Evolutionary conservation across 2,329 filamentous ascomycete species (phyloP), one percentile per base, ranked within the genome.

Genomic region (Colletotrichum godetiae): DNA sequence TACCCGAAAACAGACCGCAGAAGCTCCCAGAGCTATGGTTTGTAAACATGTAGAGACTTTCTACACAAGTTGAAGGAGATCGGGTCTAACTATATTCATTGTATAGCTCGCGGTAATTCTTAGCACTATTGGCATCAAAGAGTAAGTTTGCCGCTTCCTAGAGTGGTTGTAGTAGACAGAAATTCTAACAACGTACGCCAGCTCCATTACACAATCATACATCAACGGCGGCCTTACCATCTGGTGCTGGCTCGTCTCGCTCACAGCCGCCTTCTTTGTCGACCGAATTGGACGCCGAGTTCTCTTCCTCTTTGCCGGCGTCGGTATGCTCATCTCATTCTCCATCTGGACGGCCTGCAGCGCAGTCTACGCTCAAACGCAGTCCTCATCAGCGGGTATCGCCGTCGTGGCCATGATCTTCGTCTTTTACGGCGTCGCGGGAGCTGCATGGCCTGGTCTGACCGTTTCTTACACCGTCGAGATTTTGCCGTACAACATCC

Each of bases 381-480:
- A 60, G 33, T 73, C 66, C 2, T 15, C 70, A 1, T 69, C 69
- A 15, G 69, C 73, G 4, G 70, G 70, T 0, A 73, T 73, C 19
- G 73, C 73, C n/a, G 65, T 73, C 2, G 73, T 75, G 2, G 73
- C 73, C 24, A 74, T 75, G 67, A 75, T 75, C 4, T 75, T 75
- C 35, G 66, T 75, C 1, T 75, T 71, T 12, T 75, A 75, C 63
- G 73, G 73, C 2, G 73, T 74, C 15, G 70, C 70, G 3, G 70
- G 70, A n/a, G 70, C 70, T 4, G 84, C 82, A 1, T 86, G 84
- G 84, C 85, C 83, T 0, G 84, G 84, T 8, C 56, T 86, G 56
- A 80, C 85, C 2, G 83, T 86, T 0, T 84, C 83, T 0, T 86
- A 86, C 60, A 83, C 84, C 3, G 70, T 74, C 12, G 68, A 74